Evolutionary conservation across 1,139 yeast genomes (phyloP).

Genomic region (Pichia sp.): DNA sequence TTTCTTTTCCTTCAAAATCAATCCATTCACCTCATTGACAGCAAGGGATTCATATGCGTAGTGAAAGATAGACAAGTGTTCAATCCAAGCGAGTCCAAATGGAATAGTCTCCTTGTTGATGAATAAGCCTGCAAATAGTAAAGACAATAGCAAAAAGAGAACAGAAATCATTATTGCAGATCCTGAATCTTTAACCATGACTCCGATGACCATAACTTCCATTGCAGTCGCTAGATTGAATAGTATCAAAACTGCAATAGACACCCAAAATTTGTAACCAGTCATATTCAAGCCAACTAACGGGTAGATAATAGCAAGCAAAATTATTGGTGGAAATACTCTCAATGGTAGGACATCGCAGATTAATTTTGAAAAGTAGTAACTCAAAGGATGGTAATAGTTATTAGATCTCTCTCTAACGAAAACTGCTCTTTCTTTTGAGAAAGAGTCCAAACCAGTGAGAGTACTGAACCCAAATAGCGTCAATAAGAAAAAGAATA

Average conservation of each 20-base stretch:
- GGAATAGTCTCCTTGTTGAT: slow-evolving; percentile 77
- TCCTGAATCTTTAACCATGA: slow-evolving; percentile 81
- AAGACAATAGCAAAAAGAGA: slow-evolving; percentile 70
- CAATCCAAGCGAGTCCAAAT: slow-evolving; percentile 65
- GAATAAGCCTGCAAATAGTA: slow-evolving; percentile 88
- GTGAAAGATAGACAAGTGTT: slow-evolving; percentile 85
- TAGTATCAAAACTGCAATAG: slow-evolving; percentile 60
- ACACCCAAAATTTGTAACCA: slow-evolving; percentile 67
- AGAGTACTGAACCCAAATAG: slow-evolving; percentile 90
- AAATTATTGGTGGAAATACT: slow-evolving; percentile 79
- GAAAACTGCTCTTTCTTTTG: slow-evolving; percentile 81
- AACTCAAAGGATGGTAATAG: slow-evolving; percentile 81
- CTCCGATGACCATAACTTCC: slow-evolving; percentile 82
- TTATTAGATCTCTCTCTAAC: slow-evolving; percentile 91
- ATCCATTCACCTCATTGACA: slow-evolving; percentile 88
- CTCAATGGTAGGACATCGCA: slow-evolving; percentile 89
- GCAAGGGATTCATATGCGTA: slow-evolving; percentile 91
- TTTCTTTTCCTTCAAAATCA: slow-evolving; percentile 78
- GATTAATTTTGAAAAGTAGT: slow-evolving; percentile 74
- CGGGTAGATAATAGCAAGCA: slow-evolving; percentile 86
- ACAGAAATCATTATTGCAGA: slow-evolving; percentile 89
- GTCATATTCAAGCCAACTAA: slow-evolving; percentile 81
- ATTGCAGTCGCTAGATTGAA: slow-evolving; percentile 85
- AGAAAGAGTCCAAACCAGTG: slow-evolving; percentile 85
- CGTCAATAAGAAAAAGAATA: slow-evolving; percentile 83